These are phyloP conservation scores for Bipolaris oryzae DNA, from an alignment of 2,329 filamentous ascomycete genomes.

Conservation along the genomic window DNA sequence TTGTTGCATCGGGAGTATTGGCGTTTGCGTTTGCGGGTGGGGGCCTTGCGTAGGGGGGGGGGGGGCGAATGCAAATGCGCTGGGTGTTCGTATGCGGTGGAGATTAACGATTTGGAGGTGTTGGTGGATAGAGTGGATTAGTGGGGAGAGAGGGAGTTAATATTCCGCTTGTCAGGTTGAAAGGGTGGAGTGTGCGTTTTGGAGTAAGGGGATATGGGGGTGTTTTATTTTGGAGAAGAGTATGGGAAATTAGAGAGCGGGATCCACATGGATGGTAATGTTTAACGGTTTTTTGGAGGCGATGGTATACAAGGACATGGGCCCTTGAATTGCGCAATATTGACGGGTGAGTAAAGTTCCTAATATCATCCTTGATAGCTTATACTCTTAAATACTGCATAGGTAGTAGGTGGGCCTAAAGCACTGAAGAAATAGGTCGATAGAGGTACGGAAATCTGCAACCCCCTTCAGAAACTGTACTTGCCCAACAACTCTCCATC, in stretches of 20 bases:
- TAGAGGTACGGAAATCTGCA: background rate
- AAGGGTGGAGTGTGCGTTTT: background rate
- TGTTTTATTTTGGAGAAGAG: background rate
- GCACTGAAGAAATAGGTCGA: no score
- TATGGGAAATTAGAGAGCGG: no score
- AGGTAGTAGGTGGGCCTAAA: no score
- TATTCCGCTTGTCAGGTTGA: background rate
- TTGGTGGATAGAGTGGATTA: background rate
- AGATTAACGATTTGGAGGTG: background rate
- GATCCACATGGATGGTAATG: no score
- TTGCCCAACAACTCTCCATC: background rate
- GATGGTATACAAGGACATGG: no score
- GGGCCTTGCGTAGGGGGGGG: background rate
- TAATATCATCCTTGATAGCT: no score
- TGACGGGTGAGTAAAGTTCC: no score
- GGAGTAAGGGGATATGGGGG: conserved; percentile 1
- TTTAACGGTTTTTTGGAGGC: no score
- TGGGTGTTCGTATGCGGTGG: background rate
- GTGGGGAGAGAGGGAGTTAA: background rate
- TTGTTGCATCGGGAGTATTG: background rate
- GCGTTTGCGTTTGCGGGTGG: background rate
- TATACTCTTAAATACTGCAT: no score
- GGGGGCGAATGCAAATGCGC: no score
- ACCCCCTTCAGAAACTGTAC: background rate
- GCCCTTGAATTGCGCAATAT: no score